Evolutionary conservation across 192 early-diverging fungal species (phyloP).

Genomic region (Chytriomyces sp.): DNA sequence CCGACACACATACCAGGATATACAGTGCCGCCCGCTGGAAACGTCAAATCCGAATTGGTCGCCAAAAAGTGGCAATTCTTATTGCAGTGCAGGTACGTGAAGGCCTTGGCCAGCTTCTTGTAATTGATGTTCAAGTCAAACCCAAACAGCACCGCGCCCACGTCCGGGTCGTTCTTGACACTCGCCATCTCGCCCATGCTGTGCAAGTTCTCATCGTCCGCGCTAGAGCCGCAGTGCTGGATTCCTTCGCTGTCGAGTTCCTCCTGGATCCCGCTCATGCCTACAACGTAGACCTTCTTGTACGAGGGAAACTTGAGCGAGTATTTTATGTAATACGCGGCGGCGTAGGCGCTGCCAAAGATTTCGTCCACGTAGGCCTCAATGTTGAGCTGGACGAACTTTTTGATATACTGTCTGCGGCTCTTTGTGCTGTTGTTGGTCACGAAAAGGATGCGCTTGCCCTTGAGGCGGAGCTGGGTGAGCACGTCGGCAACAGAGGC

Average conservation of each 20-base stretch:
- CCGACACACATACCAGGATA: slow-evolving; percentile 73
- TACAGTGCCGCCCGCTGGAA: slow-evolving; percentile 73
- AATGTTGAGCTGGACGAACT: slow-evolving; percentile 83
- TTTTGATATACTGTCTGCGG: slow-evolving; percentile 73
- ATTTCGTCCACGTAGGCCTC: slow-evolving; percentile 80
- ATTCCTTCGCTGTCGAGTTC: slow-evolving; percentile 87
- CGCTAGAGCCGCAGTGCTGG: slow-evolving; percentile 51
- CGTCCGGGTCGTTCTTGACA: slow-evolving; percentile 62
- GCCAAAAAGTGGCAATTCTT: slow-evolving; percentile 80
- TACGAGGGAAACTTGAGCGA: slow-evolving; percentile 78
- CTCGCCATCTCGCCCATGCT: slow-evolving; percentile 56
- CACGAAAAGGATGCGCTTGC: slow-evolving; percentile 93
- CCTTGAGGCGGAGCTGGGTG: slow-evolving; percentile 58
- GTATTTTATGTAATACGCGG: slow-evolving; percentile 88
- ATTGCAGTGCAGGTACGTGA: slow-evolving; percentile 77
- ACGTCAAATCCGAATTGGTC: slow-evolving; percentile 92
- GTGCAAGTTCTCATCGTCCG: slow-evolving; percentile 53
- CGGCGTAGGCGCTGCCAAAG: slow-evolving; percentile 89
- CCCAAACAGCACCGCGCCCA: slow-evolving; percentile 93
- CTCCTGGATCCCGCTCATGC: slow-evolving; percentile 82
- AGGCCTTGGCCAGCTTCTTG: slow-evolving; percentile 89
- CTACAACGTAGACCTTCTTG: slow-evolving; percentile 92
- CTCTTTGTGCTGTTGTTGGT: slow-evolving; percentile 97
- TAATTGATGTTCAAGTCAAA: slow-evolving; percentile 94
- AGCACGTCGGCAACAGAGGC: slow-evolving; percentile 72